Conservation (phyloP, 179 eudicot genomes). For the Pouteria campechiana region DNA sequence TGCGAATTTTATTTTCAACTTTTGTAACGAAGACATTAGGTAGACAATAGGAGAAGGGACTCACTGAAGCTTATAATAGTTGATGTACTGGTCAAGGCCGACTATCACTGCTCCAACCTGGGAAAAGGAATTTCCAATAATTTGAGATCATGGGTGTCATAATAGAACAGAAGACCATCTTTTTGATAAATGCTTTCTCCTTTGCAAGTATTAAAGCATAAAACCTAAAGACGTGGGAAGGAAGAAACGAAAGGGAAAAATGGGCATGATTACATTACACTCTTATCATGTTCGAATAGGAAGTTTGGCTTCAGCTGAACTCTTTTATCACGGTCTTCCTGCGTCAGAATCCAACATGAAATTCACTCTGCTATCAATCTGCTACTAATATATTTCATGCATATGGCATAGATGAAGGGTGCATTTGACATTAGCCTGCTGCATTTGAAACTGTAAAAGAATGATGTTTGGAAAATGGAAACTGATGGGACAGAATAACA, state of each 20-base stretch:
- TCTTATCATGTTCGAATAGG: slow-evolving; percentile 65
- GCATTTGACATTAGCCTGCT: too few species aligned
- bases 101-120: slow-evolving; percentile 98
- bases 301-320: slow-evolving; percentile 33
- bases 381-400: too few species aligned
- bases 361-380: too few species aligned
- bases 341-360: too few species aligned
- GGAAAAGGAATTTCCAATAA: slow-evolving; percentile 4
- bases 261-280: slow-evolving; percentile 36
- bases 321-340: slow-evolving; percentile 67
- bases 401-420: too few species aligned
- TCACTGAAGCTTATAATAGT: slow-evolving; percentile 90
- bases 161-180: not conserved
- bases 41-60: too few species aligned
- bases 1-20: too few species aligned
- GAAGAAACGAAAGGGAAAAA: not conserved
- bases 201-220: not conserved
- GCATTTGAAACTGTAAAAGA: too few species aligned
- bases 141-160: not conserved
- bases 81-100: slow-evolving; percentile 72
- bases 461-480: too few species aligned
- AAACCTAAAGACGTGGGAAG: not conserved
- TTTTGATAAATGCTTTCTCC: not conserved
- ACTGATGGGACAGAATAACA: too few species aligned
- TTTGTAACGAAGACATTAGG: too few species aligned